Percentiles rank a stretch among this genome's conserved stretches.
These are phyloP conservation scores for Pseudopediastrum boryanum DNA, from an alignment of 139 green algal genomes.

Conservation along the genomic window DNA sequence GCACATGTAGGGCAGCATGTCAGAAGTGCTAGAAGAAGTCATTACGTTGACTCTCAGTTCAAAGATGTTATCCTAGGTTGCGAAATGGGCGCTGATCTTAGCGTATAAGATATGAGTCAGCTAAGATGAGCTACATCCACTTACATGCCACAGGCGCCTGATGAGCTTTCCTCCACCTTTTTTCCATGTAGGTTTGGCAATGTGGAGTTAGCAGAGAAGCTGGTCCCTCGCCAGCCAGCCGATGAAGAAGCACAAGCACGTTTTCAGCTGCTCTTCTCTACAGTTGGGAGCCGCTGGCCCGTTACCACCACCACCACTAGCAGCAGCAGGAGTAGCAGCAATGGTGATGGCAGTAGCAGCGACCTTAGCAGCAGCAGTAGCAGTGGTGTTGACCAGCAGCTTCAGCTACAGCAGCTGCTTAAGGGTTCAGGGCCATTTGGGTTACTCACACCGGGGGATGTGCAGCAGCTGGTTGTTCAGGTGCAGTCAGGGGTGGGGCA, in stretches of 20 bases:
- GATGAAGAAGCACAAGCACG: constrained; percentile 56
- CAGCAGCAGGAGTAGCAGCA: constrained; percentile 20
- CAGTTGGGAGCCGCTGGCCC: constrained; percentile 11
- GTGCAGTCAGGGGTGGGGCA: constrained; percentile 35
- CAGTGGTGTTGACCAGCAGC: too few relatives aligned
- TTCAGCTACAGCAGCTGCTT: constrained; percentile 1
- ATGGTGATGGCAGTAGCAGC: background rate
- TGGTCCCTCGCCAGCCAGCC: constrained; percentile 61
- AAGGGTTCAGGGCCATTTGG: constrained; percentile 55
- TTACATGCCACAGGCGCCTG: too few relatives aligned
- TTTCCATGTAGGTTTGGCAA: constrained; percentile 46
- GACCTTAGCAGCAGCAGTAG: background rate
- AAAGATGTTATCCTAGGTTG: too few relatives aligned
- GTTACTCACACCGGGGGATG: constrained; percentile 48
- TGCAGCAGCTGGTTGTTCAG: constrained; percentile 23
- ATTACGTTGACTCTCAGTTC: too few relatives aligned
- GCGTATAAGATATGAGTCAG: too few relatives aligned
- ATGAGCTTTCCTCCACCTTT: too few relatives aligned
- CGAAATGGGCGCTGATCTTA: too few relatives aligned
- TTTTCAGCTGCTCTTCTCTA: constrained; percentile 50
- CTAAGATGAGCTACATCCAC: too few relatives aligned
- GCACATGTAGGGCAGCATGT: too few relatives aligned
- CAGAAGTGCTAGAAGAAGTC: too few relatives aligned
- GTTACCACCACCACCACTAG: too few relatives aligned
- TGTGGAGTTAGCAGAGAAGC: constrained; percentile 42